Conservation (phyloP, 768 basidiomycete species). For the Dentipellis sp. region DNA sequence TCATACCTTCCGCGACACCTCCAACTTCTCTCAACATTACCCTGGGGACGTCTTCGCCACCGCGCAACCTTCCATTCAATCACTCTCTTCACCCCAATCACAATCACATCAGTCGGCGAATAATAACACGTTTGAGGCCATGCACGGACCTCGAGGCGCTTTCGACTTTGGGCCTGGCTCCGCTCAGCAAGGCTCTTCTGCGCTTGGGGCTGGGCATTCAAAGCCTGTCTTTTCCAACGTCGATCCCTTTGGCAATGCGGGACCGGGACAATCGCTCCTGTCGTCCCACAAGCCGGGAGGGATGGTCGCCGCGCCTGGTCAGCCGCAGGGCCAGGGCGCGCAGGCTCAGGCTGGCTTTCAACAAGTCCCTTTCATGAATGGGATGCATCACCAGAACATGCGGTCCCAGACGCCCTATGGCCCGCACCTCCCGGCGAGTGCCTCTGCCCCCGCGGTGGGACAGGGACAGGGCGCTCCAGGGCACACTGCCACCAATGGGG, state of each 20-base stretch:
- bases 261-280: not conserved
- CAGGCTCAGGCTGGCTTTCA: constrained; percentile 25
- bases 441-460: constrained; percentile 18
- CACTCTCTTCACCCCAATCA: constrained; percentile 7
- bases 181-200: constrained; percentile 3
- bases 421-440: constrained; percentile 47
- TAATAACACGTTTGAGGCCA: constrained; percentile 7
- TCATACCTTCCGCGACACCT: constrained; percentile 16
- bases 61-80: constrained; percentile 3
- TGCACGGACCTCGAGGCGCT: constrained; percentile 4
- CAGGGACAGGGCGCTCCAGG: constrained; percentile 10
- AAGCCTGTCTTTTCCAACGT: constrained; percentile 10
- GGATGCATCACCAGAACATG: constrained; percentile 27
- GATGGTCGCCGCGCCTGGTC: constrained; percentile 22
- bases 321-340: constrained; percentile 25
- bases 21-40: constrained; percentile 13
- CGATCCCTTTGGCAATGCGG: constrained; percentile 11
- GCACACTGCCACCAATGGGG: constrained; percentile 20
- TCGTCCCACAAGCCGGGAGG: constrained; percentile 9
- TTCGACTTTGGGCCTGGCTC: constrained; percentile 10
- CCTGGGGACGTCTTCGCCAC: constrained; percentile 13
- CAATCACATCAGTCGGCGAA: constrained; percentile 12
- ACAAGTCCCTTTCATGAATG: constrained; percentile 27
- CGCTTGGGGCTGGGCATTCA: constrained; percentile 5
- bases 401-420: constrained; percentile 74